Conservation (phyloP, 805 yeast genomes). For the Myxozyma udenii region DNA sequence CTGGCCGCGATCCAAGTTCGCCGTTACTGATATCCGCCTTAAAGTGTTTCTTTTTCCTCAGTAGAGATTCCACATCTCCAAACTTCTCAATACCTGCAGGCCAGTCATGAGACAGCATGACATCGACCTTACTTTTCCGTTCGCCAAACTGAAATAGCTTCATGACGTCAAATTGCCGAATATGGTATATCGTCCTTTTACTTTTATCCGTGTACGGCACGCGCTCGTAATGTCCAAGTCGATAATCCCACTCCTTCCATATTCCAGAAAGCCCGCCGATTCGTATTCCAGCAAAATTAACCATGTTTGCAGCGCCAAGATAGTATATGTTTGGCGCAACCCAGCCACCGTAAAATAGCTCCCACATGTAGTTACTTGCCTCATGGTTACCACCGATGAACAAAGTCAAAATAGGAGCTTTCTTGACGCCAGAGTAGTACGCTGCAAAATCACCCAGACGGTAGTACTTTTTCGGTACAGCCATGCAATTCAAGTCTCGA, state of each 20-base stretch:
- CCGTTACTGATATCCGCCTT: slow-evolving; percentile 56
- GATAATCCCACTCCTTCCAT: slow-evolving; percentile 53
- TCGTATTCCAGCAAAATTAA: slow-evolving; percentile 71
- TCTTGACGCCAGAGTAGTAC: slow-evolving; percentile 58
- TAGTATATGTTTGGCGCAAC: slow-evolving; percentile 84
- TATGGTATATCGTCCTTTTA: slow-evolving; percentile 67
- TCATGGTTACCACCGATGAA: slow-evolving; percentile 97
- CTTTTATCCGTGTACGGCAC: slow-evolving; percentile 51
- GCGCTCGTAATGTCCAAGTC: slow-evolving; percentile 43
- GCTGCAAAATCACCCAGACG: slow-evolving; percentile 73
- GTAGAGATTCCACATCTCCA: slow-evolving; percentile 55
- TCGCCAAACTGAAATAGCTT: slow-evolving; percentile 48
- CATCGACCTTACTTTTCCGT: slow-evolving; percentile 42
- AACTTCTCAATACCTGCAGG: slow-evolving; percentile 70
- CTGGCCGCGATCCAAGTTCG: slow-evolving; percentile 69
- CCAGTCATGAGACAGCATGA: slow-evolving; percentile 89
- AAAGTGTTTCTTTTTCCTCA: slow-evolving; percentile 65
- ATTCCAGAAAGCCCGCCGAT: slow-evolving; percentile 87
- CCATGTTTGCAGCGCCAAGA: slow-evolving; percentile 70
- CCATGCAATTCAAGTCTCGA: slow-evolving; percentile 63
- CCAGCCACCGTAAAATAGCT: slow-evolving; percentile 85
- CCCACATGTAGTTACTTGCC: slow-evolving; percentile 70
- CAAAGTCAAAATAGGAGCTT: slow-evolving; percentile 73
- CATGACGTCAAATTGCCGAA: slow-evolving; percentile 57
- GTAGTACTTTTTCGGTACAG: slow-evolving; percentile 76